Base-by-base conservation (phyloP, 2,329 filamentous ascomycete species). In the Alternaria gansuensis region DNA sequence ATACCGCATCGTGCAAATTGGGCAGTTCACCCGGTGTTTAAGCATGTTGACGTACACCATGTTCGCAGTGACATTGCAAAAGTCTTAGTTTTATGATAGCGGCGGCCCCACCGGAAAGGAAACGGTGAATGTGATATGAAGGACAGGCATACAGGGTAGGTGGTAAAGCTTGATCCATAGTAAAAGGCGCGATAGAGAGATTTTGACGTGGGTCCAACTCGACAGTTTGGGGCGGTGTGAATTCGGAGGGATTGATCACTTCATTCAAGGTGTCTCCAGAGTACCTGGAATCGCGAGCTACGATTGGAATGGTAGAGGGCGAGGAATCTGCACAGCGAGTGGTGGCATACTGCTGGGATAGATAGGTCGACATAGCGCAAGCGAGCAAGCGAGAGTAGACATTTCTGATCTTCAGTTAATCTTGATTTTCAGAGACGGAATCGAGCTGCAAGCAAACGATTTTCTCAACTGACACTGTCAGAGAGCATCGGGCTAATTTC, bases 141-240 rank as follows among this genome's bases (percentile, higher is more conserved):
- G 40, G 8, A 41, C 23, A 0, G 53, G 53, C 7, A 51, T 9
- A 5, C 13, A 21, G 0, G 9, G 1, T 2, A 44, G 58, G 0
- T 17, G 13, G 21, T 33, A 13, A 11, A 58, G 31, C 8, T 9
- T 17, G 0, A 66, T 24, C 40, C 2, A 62, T 46, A 5, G 61
- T 62, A 28, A 49, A 41, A 4, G 55, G 28, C 2, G 29, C 54
- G 17, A 65, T 59, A 14, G 50, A 17, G 45, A 60, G 51, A 37
- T 57, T 60, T 17, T 62, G 43, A 36, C 62, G 46, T 1, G 58
- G 60, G 14, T 54, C 46, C 2, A 55, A 53, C n/a, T 60, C 55
- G 2, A 64, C 28, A 13, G 33, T 52, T 2, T 60, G 57, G 6
- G 53, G 52, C 4, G 49, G 58, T 7, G 49, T 23, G 17, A 64